phyloP scores from a whole-genome alignment of 768 basidiomycete species.

The Cantharellus anzutake region DNA sequence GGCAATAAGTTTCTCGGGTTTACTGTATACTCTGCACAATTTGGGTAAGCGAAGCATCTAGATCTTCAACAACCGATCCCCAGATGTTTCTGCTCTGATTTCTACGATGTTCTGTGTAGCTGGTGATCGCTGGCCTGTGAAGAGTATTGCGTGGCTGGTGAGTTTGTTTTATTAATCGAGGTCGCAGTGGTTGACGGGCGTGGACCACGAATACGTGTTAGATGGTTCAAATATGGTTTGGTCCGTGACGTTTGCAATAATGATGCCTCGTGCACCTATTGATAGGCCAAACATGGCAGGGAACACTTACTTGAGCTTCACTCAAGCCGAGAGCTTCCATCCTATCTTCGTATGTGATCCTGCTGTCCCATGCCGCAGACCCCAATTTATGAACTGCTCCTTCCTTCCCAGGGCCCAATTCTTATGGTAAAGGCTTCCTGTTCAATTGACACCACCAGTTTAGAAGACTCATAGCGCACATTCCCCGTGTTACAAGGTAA shows the following conservation, averaged over 20 bases:
- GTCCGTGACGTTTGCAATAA: constrained; percentile 33
- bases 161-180: background rate
- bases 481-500: constrained; percentile 25
- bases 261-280: background rate
- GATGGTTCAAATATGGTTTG: constrained; percentile 74
- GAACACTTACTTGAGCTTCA: constrained; percentile 22
- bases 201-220: background rate
- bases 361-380: background rate
- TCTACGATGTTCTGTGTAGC: constrained; percentile 10
- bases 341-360: constrained; percentile 30
- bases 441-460: background rate
- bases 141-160: constrained; percentile 52
- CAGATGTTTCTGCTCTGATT: background rate
- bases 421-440: background rate
- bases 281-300: constrained; percentile 2
- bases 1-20: constrained; percentile 35
- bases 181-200: background rate
- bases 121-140: constrained; percentile 21
- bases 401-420: background rate
- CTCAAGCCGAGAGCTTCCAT: constrained; percentile 25
- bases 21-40: constrained; percentile 36
- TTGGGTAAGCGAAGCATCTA: constrained; percentile 20
- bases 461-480: too few species aligned
- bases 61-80: background rate
- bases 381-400: background rate